Evolutionary conservation across 306 rosid genomes (phyloP), one percentile per base, ranked within the genome.

Genomic region (Vigna nakashimae): DNA sequence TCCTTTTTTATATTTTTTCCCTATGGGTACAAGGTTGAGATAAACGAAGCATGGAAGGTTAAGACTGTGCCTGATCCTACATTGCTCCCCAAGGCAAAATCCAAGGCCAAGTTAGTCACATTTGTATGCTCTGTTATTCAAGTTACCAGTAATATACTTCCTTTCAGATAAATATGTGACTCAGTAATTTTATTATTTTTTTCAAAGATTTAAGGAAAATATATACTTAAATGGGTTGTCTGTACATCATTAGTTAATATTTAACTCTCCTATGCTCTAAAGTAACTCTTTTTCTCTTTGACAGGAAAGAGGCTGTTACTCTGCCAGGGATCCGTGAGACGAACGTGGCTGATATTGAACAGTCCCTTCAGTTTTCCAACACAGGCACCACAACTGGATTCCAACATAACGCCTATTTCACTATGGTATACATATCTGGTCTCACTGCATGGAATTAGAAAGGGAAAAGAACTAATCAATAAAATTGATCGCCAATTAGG

Each of bases 1-100:
- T n/a, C 59, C 10, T 48, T 6, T 0, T 36, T 53, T 59, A 1
- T 34, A 42, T 55, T 77, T 40, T 7, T 80, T 51, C 11, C 58
- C 30, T 67, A 65, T 62, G 17, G 60, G 30, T 55, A 55, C 55
- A 69, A 94, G 98, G 83, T 88, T 82, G 97, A 91, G 84, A 79
- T 93, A 57, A 91, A 91, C 71, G 88, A 88, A 83, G 97, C 98
- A 1, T 87, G 96, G 97, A 92, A 88, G 68, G 87, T 76, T 79
- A 91, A 92, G 81, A 49, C 80, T 66, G 89, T 9, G 11, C 76
- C 87, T 7, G 96, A 88, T 82, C 88, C 91, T 56, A 92, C 89
- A 0, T 59, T 87, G 71, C 91, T 91, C 9, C 96, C 90, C 13
- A 91, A 90, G 82, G 89, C 96, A 82, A 92, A 84, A 85, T 82